Percentiles rank a stretch among this genome's conserved stretches.
phyloP scores from a whole-genome alignment of 2,329 filamentous ascomycete genomes.

The Penicillium sp. region DNA sequence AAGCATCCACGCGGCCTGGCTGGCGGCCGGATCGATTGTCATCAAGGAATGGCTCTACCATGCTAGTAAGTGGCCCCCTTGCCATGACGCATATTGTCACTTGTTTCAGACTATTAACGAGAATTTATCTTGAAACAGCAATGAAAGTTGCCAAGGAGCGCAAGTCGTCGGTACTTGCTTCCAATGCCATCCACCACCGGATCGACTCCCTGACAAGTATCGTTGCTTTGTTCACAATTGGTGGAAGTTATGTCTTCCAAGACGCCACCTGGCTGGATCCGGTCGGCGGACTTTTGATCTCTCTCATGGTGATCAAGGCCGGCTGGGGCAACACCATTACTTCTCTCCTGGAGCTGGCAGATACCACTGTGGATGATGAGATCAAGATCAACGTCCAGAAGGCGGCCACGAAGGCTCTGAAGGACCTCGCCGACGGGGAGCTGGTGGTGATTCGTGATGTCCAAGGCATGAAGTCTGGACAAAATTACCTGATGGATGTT shows the following conservation, averaged over 20 bases:
- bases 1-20: constrained; percentile 92
- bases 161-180: constrained; percentile 93
- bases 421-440: constrained; percentile 57
- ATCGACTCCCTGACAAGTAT: constrained; percentile 95
- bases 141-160: constrained; percentile 95
- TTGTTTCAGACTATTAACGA: not conserved
- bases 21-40: constrained; percentile 85
- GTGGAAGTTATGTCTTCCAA: constrained; percentile 82
- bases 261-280: constrained; percentile 93
- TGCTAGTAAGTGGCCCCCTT: constrained; percentile 72
- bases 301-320: constrained; percentile 88
- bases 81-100: too few species aligned
- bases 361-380: constrained; percentile 84
- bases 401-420: constrained; percentile 65
- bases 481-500: constrained; percentile 92
- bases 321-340: constrained; percentile 83
- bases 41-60: constrained; percentile 97
- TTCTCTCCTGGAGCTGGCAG: constrained; percentile 86
- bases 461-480: constrained; percentile 90
- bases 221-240: constrained; percentile 86
- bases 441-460: constrained; percentile 75
- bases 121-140: constrained; percentile 54
- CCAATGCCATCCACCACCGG: constrained; percentile 94
- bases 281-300: constrained; percentile 89
- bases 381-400: constrained; percentile 73